Evolutionary conservation across 495 filamentous ascomycete species (phyloP), one percentile per base, ranked within the genome.

Genomic region (Cercophora samala): DNA sequence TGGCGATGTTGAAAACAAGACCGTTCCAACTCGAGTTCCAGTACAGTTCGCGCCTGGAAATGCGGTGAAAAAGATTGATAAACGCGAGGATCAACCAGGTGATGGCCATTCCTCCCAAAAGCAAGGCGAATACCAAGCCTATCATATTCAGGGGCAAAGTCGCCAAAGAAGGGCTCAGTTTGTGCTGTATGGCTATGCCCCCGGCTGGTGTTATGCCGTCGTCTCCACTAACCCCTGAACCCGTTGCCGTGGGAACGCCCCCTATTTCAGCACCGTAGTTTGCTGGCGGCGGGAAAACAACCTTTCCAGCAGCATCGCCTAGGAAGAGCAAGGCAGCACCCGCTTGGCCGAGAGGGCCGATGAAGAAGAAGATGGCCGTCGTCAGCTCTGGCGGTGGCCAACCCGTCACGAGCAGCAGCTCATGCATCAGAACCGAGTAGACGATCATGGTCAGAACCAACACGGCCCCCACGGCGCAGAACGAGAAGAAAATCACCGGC

Each of bases 351-450:
- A 66, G 23, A 3, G 67, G 59, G n/a, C 67, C 69, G 9, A 69
- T 62, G 23, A 69, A 24, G 21, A 37, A 56, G n/a, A 69, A 65
- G n/a, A 66, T 52, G 2, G 24, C n/a, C 11, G 55, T 51, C 15
- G 68, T 64, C 37, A 64, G 51, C 25, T 60, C 63, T 6, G 19
- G 54, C 5, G 69, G 64, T 19, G 70, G 63, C 51, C 52, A 65
- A 8, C 66, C 54, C 1, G 62, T 63, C 21, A 69, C 69, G 13
- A 69, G 67, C 5, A 69, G 24, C 42, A 72, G 51, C 19, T 72
- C 68, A 25, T 68, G 65, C 37, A 68, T 18, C 5, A 72, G 22
- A 13, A 68, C 68, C 5, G 60, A 21, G n/a, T 63, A 70, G 1
- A 60, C 51, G 1, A 68, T 37, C 5, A 54, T 15, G 11, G 70